Conservation (phyloP, 2,329 filamentous ascomycete species). For the Chaetomium globosum region DNA sequence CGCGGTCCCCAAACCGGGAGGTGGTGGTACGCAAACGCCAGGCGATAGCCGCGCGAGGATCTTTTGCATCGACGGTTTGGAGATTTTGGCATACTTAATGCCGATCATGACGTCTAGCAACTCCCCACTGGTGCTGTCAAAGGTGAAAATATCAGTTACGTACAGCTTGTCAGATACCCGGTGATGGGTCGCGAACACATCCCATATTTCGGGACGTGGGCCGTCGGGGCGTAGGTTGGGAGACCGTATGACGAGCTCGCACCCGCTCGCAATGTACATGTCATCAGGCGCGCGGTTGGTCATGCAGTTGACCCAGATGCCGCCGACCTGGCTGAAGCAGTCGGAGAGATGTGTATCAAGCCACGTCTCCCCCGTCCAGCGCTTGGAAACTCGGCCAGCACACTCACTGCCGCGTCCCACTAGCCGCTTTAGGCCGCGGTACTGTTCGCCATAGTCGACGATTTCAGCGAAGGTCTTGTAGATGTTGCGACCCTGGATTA, state of each 20-base stretch:
- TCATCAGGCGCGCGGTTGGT: slow-evolving; percentile 33
- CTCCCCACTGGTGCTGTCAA: slow-evolving; percentile 38
- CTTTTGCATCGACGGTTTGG: slow-evolving; percentile 37
- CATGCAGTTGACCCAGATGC: slow-evolving; percentile 46
- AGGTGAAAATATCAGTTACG: slow-evolving; percentile 44
- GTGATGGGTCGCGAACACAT: slow-evolving; percentile 17
- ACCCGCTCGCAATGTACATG: slow-evolving; percentile 42
- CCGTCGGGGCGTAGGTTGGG: slow-evolving; percentile 28
- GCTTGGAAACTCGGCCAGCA: slow-evolving; percentile 39
- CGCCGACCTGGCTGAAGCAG: slow-evolving; percentile 44
- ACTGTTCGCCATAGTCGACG: slow-evolving; percentile 43
- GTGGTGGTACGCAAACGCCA: not conserved
- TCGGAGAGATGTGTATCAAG: slow-evolving; percentile 40
- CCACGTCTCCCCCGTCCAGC: slow-evolving; percentile 34
- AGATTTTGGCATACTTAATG: slow-evolving; percentile 39
- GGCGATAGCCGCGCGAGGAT: not conserved
- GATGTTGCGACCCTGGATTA: slow-evolving; percentile 43
- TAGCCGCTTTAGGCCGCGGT: slow-evolving; percentile 41
- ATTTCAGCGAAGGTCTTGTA: slow-evolving; percentile 45
- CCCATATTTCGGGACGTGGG: not conserved
- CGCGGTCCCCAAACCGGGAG: not conserved
- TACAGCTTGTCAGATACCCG: slow-evolving; percentile 37
- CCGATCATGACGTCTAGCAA: slow-evolving; percentile 44
- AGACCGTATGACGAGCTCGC: slow-evolving; percentile 42
- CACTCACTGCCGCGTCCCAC: slow-evolving; percentile 39